Evolutionary conservation across 768 basidiomycete species (phyloP).

Genomic region (Strobilomyces dryophilus): DNA sequence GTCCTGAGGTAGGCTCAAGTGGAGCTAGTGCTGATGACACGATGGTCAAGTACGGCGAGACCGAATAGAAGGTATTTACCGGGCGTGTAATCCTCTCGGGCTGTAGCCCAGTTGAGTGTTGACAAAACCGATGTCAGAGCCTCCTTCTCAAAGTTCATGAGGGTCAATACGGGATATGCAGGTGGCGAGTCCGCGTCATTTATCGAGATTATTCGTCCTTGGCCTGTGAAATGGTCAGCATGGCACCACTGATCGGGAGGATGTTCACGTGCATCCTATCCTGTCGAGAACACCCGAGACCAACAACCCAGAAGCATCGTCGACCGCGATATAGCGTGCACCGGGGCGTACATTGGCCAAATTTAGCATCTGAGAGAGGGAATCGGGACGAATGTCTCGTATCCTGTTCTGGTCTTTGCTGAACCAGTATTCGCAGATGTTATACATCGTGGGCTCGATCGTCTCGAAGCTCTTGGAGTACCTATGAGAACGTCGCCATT

Average conservation of each 20-base stretch:
- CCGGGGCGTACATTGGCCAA: conserved; percentile 81
- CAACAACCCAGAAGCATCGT: conserved; percentile 87
- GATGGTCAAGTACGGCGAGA: conserved; percentile 1
- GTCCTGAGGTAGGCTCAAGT: conserved; percentile 51
- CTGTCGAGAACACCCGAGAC: conserved; percentile 83
- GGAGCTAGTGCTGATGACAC: conserved; percentile 50
- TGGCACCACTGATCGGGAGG: not conserved
- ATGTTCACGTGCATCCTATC: conserved; percentile 61
- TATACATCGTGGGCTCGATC: conserved; percentile 81
- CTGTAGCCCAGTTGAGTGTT: conserved; percentile 88
- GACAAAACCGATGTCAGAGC: conserved; percentile 49
- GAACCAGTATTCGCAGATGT: conserved; percentile 89
- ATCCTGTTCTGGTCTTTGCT: conserved; percentile 77
- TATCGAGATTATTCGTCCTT: conserved; percentile 78
- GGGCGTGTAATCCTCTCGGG: conserved; percentile 70
- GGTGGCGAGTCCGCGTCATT: conserved; percentile 92
- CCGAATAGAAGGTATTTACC: conserved; percentile 35
- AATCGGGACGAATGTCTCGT: conserved; percentile 81
- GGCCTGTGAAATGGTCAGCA: conserved; percentile 41
- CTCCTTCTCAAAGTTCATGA: conserved; percentile 81
- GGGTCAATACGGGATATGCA: conserved; percentile 73
- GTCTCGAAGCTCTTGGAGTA: conserved; percentile 86
- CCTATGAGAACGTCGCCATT: conserved; percentile 37
- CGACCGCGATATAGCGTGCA: conserved; percentile 84
- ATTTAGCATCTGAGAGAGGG: conserved; percentile 83